A percentile compares a stretch with the other conserved stretches of the same genome.
These are phyloP conservation scores for Arxiozyma heterogenica DNA, from an alignment of 1,139 yeast species.

Conservation along the genomic window DNA sequence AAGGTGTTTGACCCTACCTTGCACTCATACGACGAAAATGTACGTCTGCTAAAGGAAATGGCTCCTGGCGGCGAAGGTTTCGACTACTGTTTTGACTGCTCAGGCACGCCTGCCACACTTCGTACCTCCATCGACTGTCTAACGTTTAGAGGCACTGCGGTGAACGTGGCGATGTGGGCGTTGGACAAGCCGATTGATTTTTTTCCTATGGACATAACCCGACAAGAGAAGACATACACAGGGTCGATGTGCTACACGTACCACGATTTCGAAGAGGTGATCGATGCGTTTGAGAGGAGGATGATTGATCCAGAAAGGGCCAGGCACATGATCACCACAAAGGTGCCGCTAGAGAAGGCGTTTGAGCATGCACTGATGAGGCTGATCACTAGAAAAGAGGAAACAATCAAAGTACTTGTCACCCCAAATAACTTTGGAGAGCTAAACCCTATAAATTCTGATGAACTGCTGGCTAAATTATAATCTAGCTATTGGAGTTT, in stretches of 20 bases:
- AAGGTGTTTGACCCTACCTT: conserved; percentile 41
- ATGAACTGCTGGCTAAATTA: conserved; percentile 2
- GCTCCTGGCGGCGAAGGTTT: conserved; percentile 47
- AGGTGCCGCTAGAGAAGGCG: conserved; percentile 37
- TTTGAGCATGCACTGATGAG: conserved; percentile 40
- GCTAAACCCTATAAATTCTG: conserved; percentile 7
- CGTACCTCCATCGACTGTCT: conserved; percentile 43
- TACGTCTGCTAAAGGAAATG: conserved; percentile 32
- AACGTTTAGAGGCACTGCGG: conserved; percentile 52
- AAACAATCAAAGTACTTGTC: conserved; percentile 41
- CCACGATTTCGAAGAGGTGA: conserved; percentile 43
- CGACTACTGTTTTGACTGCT: conserved; percentile 51
- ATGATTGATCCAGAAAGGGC: conserved; percentile 36
- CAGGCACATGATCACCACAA: conserved; percentile 37
- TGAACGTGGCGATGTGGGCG: conserved; percentile 59
- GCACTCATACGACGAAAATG: conserved; percentile 32
- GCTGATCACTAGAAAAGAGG: conserved; percentile 39
- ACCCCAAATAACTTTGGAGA: conserved; percentile 32
- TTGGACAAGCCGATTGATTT: conserved; percentile 36
- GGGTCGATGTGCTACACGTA: conserved; percentile 46
- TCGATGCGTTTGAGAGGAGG: conserved; percentile 38
- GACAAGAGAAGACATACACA: conserved; percentile 38
- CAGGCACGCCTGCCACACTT: conserved; percentile 50
- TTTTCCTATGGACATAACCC: conserved; percentile 42
- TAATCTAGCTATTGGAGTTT: background rate